Evolutionary conservation across 2,329 filamentous ascomycete species (phyloP), one percentile per base, ranked within the genome.

Genomic region (Colletotrichum destructivum): DNA sequence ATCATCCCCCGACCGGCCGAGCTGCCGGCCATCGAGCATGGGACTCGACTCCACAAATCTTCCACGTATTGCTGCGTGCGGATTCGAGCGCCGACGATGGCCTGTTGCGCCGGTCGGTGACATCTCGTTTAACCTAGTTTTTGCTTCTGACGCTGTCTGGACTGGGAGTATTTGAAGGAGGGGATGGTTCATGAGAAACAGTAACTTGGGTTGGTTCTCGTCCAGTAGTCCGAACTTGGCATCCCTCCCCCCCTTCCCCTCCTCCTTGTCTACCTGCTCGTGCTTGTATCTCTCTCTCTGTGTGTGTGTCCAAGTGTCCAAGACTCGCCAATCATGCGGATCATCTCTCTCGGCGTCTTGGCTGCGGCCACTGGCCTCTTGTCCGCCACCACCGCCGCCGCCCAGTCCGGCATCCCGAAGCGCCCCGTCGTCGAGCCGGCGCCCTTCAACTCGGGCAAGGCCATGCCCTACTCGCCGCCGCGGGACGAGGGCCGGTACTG

Each of bases 401-500:
- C 52, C 9, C 18, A 54, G 16, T 12, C 52, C 13, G 38, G 12
- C 11, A 51, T 73, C 15, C 67, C 71, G 13, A 47, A 62, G 55
- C 56, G 67, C 16, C 71, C 71, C 9, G 18, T 66, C 21, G 55
- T 73, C 2, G 67, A 52, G 16, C 67, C 71, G 12, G 67, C 67
- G 12, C 71, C 71, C 0, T 73, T 54, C 54, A 63, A 71, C 6
- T 49, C 67, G 4, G 71, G 71, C 13, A 64, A 23, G 11, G 44
- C 46, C 15, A 70, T 66, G 67, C 71, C 71, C 11, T 15, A 51
- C 40, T 73, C 67, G 12, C 71, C 71, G 8, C 62, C 62, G 3
- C 56, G 71, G 46, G 69, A 71, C 13, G 51, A 68, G n/a, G 64
- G 54, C 4, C 69, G 69, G 3, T 71, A 59, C 21, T 73, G 71